Percentiles rank a stretch among this genome's conserved stretches.
Evolutionary conservation across 345 rosid genomes (phyloP).

Genomic region (Salix arbutifolia): DNA sequence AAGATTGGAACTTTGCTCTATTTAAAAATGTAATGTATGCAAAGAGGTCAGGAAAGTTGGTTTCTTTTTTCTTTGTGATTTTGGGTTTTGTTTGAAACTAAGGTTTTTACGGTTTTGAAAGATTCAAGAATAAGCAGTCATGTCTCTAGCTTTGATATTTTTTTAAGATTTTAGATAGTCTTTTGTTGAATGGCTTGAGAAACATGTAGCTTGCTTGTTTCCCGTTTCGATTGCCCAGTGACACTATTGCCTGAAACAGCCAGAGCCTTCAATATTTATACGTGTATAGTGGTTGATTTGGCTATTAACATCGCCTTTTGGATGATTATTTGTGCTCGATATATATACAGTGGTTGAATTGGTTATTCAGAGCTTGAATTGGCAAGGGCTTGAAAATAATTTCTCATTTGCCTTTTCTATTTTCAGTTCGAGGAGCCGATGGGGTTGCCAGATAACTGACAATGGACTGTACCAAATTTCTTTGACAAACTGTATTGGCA

Average conservation of each 20-base stretch:
- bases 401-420: conserved; percentile 6
- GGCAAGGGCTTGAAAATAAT: neutral
- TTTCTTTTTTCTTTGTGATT: too few species aligned
- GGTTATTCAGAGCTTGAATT: neutral
- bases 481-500: conserved; percentile 58
- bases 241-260: neutral
- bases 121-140: neutral
- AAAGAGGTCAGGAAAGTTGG: too few species aligned
- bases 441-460: conserved; percentile 93
- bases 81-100: too few species aligned
- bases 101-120: neutral
- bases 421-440: conserved; percentile 73
- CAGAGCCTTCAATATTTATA: neutral
- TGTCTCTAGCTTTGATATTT: neutral
- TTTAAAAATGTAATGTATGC: too few species aligned
- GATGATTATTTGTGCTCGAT: neutral
- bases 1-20: neutral
- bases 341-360: neutral
- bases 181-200: neutral
- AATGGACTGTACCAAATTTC: conserved; percentile 67
- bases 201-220: neutral
- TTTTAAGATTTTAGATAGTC: neutral
- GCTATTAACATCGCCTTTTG: neutral
- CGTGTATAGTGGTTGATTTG: neutral
- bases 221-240: neutral